Percentiles rank a stretch among this genome's conserved stretches.
Conservation (phyloP, 768 basidiomycete genomes). For the Macrocybe gigantea region DNA sequence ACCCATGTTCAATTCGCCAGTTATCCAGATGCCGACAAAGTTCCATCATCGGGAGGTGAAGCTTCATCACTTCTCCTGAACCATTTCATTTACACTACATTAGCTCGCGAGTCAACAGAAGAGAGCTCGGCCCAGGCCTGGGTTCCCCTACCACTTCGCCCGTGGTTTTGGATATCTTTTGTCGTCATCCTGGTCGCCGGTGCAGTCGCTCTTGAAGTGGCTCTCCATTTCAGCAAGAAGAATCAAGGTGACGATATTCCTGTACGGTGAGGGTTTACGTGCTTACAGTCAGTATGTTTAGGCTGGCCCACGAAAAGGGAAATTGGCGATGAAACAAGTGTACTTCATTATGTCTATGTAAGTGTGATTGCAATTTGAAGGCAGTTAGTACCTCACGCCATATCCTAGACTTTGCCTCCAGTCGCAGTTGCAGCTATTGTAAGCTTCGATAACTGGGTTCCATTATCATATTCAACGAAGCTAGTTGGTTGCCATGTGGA, state of each 20-base stretch:
- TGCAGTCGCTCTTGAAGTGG: conserved; percentile 42
- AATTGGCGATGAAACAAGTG: conserved; percentile 22
- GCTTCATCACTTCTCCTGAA: background rate
- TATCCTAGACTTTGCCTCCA: conserved; percentile 42
- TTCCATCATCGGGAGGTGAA: background rate
- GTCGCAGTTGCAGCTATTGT: conserved; percentile 43
- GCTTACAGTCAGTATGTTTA: conserved; percentile 10
- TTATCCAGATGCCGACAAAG: conserved; percentile 10
- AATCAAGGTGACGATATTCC: conserved; percentile 29
- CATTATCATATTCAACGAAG: background rate
- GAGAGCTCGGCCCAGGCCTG: conserved; percentile 15
- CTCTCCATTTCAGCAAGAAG: conserved; percentile 38
- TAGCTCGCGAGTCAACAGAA: background rate
- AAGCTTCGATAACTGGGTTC: conserved; percentile 7
- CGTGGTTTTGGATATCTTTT: conserved; percentile 42
- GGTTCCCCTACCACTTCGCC: conserved; percentile 39
- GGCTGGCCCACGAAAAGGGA: conserved; percentile 38
- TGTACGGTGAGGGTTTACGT: too few species aligned
- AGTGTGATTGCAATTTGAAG: conserved; percentile 12
- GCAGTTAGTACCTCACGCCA: conserved; percentile 1
- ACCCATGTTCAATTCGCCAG: conserved; percentile 16
- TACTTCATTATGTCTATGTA: conserved; percentile 52
- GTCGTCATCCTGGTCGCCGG: conserved; percentile 28
- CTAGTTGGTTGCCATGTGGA: conserved; percentile 44
- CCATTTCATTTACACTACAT: background rate